Base-by-base conservation (phyloP, 2,329 filamentous ascomycete genomes). In the Aspergillus bombycis region DNA sequence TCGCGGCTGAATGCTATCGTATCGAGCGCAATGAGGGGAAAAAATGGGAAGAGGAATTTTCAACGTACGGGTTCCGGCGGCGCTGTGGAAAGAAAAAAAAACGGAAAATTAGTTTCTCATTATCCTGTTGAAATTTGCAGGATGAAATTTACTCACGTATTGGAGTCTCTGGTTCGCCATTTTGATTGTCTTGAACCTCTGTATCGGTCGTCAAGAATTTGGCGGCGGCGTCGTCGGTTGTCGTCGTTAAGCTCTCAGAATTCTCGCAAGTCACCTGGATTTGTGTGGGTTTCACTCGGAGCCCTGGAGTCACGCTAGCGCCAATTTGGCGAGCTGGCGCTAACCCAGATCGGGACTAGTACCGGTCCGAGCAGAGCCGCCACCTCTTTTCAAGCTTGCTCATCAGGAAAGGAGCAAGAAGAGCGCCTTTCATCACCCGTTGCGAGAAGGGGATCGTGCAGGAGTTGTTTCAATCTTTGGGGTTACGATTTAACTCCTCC, bases 11-110 rank as follows among this genome's bases (percentile, higher is more conserved):
- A 57, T 62, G 55, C 50, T 59, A 62, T 68, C 66, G 67, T 64
- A 69, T 65, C 65, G 54, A 69, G 62, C 59, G 66, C 66, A 69
- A 54, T 59, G 46, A 59, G 55, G 63, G 65, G 64, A 57, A 41
- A 58, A 57, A 60, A 67, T 69, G 65, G 71, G 70, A 66, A 67
- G 50, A 61, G 38, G 55, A 67, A 70, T 65, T 70, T 71, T 64
- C 66, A 73, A 89, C 90, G 84, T 88, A 92, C 90, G 88, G 87
- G 85, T 92, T 92, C 81, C 90, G 89, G 81, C 90, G 89, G 84
- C 90, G 89, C 86, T 91, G 77, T 57, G 65, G 34, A 56, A 53
- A 65, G 57, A 65, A 64, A 66, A 67, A 67, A 61, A 61, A 67
- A 71, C 59, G 7, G n/a, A 43, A 30, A 55, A 50, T 54, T 54